Base-by-base conservation (phyloP, 768 basidiomycete species). In the Exidia glandulosa region DNA sequence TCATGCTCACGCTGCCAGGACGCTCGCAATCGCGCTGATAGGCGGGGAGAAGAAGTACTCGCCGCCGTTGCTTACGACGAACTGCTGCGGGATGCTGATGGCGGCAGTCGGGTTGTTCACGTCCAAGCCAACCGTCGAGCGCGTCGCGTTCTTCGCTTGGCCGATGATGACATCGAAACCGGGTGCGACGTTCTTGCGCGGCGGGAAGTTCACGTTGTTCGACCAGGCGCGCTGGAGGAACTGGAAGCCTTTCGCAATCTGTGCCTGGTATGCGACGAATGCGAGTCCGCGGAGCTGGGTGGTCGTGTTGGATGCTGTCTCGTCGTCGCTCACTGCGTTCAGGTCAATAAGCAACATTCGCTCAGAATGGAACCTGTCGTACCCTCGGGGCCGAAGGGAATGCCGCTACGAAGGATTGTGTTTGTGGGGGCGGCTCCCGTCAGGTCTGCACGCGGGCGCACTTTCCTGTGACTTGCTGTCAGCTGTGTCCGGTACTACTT, bases 1-100 rank as follows among this genome's bases (percentile, higher is more conserved):
- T n/a, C n/a, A n/a, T n/a, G 2, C 41, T 45, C 41, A 54, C 6
- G 30, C 50, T 6, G 25, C 25, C 14, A 54, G 10, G 19, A 31
- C 30, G 25, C 12, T 70, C 67, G 72, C 74, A 66, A 82, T 68
- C 9, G 74, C 76, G 33, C 74, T 74, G 58, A 81, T 66, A 25
- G 79, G 77, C 1, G 80, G 81, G 4, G 74, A 68, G 68, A 81
- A 81, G 68, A 81, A 81, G 65, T 80, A 81, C 64, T 79, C 81
- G 59, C 81, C 79, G 37, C 81, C 77, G 27, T 75, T 73, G 45
- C 19, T 19, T 14, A 56, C 34, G 9, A 60, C 54, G 36, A 56
- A 56, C 12, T 60, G n/a, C 29, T 33, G 32, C 27, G 50, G 25
- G 29, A 60, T 56, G 29, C 9, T 56, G 14, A 60, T 16, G 10